Conservation (phyloP, 345 rosid species). For the Acer saccharum region DNA sequence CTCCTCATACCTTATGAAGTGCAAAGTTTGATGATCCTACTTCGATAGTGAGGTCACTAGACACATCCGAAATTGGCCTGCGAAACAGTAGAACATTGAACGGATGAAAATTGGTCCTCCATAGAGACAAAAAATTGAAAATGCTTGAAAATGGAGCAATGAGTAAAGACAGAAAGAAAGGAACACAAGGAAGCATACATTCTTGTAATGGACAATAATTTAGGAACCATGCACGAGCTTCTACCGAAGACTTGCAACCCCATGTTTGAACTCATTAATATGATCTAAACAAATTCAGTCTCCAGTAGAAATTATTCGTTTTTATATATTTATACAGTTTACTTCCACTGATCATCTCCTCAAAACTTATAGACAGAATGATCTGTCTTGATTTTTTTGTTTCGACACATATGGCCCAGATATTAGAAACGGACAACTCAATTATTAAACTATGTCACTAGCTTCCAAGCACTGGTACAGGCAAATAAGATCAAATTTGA, state of each 20-base stretch:
- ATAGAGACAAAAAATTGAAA: not conserved
- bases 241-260: constrained; percentile 38
- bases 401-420: constrained; percentile 44
- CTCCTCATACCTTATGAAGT: constrained; percentile 76
- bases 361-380: constrained; percentile 21
- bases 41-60: constrained; percentile 86
- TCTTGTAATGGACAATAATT: constrained; percentile 38
- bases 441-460: constrained; percentile 34
- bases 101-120: not conserved
- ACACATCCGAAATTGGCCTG: constrained; percentile 98
- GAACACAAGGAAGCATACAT: constrained; percentile 36
- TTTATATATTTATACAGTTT: not conserved
- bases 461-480: constrained; percentile 11
- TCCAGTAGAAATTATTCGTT: no score
- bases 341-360: not conserved
- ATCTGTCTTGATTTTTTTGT: constrained; percentile 30
- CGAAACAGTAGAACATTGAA: constrained; percentile 25
- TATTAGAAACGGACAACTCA: constrained; percentile 30
- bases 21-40: constrained; percentile 85
- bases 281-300: constrained; percentile 9
- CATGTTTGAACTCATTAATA: constrained; percentile 22
- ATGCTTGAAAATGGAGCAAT: not conserved
- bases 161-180: constrained; percentile 19
- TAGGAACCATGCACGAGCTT: constrained; percentile 40
- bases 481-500: constrained; percentile 11